Evolutionary conservation across 768 basidiomycete genomes (phyloP).

Genomic region (Lactarius akahatsu): DNA sequence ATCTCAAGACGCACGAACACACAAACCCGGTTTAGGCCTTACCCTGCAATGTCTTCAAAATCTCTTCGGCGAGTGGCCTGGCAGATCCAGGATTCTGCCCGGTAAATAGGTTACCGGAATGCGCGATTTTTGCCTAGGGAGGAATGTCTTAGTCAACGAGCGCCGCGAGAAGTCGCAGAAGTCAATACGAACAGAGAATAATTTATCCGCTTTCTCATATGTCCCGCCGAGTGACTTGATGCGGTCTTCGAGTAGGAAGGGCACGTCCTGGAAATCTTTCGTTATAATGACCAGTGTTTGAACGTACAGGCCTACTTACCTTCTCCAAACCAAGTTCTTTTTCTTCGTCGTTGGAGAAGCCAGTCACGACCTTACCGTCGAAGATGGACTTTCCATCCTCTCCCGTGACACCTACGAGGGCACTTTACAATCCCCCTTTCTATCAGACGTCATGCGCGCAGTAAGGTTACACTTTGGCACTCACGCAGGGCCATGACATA

Average conservation of each 20-base stretch:
- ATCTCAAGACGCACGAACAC: not conserved
- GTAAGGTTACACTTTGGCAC: constrained; percentile 31
- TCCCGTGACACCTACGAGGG: constrained; percentile 57
- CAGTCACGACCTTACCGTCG: constrained; percentile 54
- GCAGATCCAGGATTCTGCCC: constrained; percentile 78
- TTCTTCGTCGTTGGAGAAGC: constrained; percentile 75
- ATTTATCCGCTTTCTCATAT: constrained; percentile 56
- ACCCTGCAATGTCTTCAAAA: constrained; percentile 50
- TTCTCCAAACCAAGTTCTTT: constrained; percentile 44
- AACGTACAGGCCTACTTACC: constrained; percentile 33
- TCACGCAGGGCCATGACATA: constrained; percentile 80
- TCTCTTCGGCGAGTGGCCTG: constrained; percentile 51
- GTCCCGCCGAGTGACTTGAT: constrained; percentile 63
- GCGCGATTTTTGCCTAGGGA: constrained; percentile 46
- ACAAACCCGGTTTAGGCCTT: constrained; percentile 11
- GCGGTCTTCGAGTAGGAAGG: constrained; percentile 70
- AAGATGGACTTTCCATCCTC: constrained; percentile 63
- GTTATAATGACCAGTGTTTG: not conserved
- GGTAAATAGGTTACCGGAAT: constrained; percentile 59
- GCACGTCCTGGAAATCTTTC: constrained; percentile 45
- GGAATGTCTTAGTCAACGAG: not conserved
- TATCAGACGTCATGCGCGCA: not conserved
- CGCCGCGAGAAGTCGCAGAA: constrained; percentile 24
- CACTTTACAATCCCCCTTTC: constrained; percentile 36
- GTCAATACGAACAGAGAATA: constrained; percentile 50